Evolutionary conservation across 1,139 yeast species (phyloP), one percentile per base, ranked within the genome.

Genomic region (Kodamaea plutei): DNA sequence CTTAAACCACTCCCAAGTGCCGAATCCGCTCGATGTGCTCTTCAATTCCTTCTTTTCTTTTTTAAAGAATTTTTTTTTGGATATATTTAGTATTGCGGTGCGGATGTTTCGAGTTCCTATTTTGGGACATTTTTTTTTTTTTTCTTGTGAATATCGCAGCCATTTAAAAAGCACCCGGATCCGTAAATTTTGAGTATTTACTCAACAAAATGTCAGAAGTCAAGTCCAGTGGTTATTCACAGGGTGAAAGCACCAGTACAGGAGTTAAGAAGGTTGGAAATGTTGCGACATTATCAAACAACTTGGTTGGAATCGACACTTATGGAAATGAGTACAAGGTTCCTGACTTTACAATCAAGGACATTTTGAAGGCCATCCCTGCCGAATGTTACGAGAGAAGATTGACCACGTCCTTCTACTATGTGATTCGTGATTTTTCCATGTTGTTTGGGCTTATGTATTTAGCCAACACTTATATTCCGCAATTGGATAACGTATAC

Each of bases 311-410:
- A 28, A 57, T 69, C 35, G 79, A 80, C 54, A 72, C 83, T 29
- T 53, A 60, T 48, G 94, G 93, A 21, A 64, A 77, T 34, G 75
- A 66, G 36, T 84, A 81, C 54, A 71, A 69, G 34, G 89, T 77
- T 7, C 93, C 93, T 17, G 84, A 79, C 48, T 79, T 65, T 61
- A 62, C 88, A 43, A 80, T 83, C 54, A 80, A 79, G 64, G 87
- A 82, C 43, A 71, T 83, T 41, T 62, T 83, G 48, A 71, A 72
- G 35, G 84, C 79, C 25, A 83, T 83, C 46, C 94, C 94, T 35
- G 68, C 76, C 40, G 81, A 79, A 45, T 82, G 91, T 56, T 84
- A 79, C 58, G 75, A 84, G 53, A 72, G 89, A 52, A 65, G 82
- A 21, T 56, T 75, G 31, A 41, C 61, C 20, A 69, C 63, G 47